Percentiles rank a stretch among this genome's conserved stretches.
Conservation (phyloP, 1,284 basidiomycete species). For the Leucoagaricus sp. region DNA sequence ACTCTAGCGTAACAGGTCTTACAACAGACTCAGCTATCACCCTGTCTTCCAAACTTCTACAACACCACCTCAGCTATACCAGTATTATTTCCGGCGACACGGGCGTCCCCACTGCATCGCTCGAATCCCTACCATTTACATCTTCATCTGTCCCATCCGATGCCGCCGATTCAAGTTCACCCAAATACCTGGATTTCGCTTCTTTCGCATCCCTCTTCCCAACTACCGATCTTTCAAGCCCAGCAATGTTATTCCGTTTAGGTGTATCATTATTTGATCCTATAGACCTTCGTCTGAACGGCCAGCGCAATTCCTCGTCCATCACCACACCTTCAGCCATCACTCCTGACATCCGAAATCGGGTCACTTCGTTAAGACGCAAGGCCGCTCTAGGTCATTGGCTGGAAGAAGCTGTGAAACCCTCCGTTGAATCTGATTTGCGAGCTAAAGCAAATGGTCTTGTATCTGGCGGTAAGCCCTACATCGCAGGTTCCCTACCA, state of each 20-base stretch:
- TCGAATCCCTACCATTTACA: slow-evolving; percentile 21
- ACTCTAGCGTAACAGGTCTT: slow-evolving; percentile 14
- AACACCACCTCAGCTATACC: slow-evolving; percentile 80
- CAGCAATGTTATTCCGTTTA: slow-evolving; percentile 84
- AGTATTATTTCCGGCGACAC: slow-evolving; percentile 60
- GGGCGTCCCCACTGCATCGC: slow-evolving; percentile 53
- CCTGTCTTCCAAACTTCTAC: slow-evolving; percentile 68
- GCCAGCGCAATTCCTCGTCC: slow-evolving; percentile 18
- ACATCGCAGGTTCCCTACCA: slow-evolving; percentile 22
- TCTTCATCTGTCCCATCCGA: slow-evolving; percentile 16
- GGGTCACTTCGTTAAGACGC: slow-evolving; percentile 67
- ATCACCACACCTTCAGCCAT: slow-evolving; percentile 35
- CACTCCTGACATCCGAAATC: slow-evolving; percentile 59
- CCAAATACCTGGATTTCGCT: slow-evolving; percentile 68
- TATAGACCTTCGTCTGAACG: slow-evolving; percentile 62
- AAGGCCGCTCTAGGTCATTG: slow-evolving; percentile 85
- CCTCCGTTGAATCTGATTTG: slow-evolving; percentile 77
- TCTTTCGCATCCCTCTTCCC: slow-evolving; percentile 80
- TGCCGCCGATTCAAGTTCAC: slow-evolving; percentile 53
- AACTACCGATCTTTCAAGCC: slow-evolving; percentile 71
- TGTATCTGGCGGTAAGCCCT: slow-evolving; percentile 20
- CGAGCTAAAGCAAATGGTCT: slow-evolving; percentile 42
- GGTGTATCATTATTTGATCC: slow-evolving; percentile 92
- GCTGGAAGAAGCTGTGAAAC: slow-evolving; percentile 78
- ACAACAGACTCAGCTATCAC: slow-evolving; percentile 36